Evolutionary conservation across 495 filamentous ascomycete genomes (phyloP).

Genomic region (Poronia punctata): DNA sequence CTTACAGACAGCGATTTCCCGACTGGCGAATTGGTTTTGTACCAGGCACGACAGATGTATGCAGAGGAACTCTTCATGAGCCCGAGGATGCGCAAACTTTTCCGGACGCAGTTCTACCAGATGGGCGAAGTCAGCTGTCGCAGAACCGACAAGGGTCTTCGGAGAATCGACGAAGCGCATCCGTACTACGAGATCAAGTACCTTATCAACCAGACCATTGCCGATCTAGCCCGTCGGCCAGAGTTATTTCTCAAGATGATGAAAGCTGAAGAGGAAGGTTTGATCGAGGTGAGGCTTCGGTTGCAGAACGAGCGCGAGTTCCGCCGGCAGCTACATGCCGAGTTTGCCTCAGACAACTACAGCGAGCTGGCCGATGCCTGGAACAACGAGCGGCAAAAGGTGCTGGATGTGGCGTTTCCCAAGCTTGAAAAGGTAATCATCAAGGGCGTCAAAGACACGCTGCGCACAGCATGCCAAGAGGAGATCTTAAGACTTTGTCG

Average conservation of each 20-base stretch:
- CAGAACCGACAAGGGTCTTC: slow-evolving; percentile 89
- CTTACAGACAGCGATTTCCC: slow-evolving; percentile 64
- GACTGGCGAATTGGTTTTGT: slow-evolving; percentile 66
- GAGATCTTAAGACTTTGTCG: slow-evolving; percentile 74
- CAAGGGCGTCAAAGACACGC: slow-evolving; percentile 85
- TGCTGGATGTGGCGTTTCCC: slow-evolving; percentile 68
- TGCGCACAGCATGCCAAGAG: slow-evolving; percentile 87
- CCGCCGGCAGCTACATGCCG: slow-evolving; percentile 62
- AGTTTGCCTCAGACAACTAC: slow-evolving; percentile 87
- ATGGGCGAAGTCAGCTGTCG: slow-evolving; percentile 76
- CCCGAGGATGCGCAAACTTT: slow-evolving; percentile 82
- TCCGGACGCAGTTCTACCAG: slow-evolving; percentile 74
- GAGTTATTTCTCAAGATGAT: slow-evolving; percentile 93
- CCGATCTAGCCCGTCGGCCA: slow-evolving; percentile 70
- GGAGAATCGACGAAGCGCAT: slow-evolving; percentile 89
- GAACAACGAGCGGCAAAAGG: slow-evolving; percentile 79
- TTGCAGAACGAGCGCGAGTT: slow-evolving; percentile 70
- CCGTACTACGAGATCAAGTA: slow-evolving; percentile 99
- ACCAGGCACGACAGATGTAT: slow-evolving; percentile 77
- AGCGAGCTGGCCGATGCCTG: slow-evolving; percentile 93
- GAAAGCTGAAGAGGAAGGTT: slow-evolving; percentile 86
- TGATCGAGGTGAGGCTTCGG: slow-evolving; percentile 74
- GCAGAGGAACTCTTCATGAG: slow-evolving; percentile 84
- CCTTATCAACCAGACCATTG: slow-evolving; percentile 75
- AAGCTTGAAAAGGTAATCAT: slow-evolving; percentile 81